These are phyloP conservation scores for Colletotrichum viniferum DNA, from an alignment of 2,329 filamentous ascomycete genomes.

Conservation along the genomic window DNA sequence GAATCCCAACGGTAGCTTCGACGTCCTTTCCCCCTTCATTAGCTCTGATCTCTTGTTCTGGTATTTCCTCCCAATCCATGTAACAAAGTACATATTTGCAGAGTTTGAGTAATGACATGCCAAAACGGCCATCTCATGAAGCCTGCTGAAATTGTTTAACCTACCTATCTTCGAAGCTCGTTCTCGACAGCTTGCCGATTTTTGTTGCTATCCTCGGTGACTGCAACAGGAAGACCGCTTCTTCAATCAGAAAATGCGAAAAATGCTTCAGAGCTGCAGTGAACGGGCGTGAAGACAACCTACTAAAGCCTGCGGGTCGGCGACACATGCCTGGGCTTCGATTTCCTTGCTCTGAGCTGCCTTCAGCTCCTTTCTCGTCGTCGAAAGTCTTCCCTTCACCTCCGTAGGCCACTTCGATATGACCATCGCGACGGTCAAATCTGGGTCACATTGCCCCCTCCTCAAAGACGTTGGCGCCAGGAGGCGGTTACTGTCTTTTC, in stretches of 20 bases:
- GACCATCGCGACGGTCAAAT: not conserved
- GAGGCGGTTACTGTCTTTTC: not conserved
- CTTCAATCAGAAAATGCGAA: not conserved
- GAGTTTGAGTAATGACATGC: not conserved
- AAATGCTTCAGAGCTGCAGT: not conserved
- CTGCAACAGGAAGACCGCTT: not conserved
- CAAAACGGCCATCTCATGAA: not conserved
- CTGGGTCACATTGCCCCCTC: not conserved
- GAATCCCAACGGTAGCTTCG: not conserved
- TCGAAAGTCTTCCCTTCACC: too few species aligned
- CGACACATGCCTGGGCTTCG: too few species aligned
- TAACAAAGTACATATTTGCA: not conserved
- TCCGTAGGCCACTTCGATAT: too few species aligned
- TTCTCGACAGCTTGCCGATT: not conserved
- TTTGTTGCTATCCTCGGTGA: not conserved
- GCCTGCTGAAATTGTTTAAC: not conserved
- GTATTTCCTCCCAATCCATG: not conserved
- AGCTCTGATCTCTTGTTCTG: not conserved
- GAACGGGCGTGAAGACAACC: not conserved
- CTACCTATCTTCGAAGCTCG: not conserved
- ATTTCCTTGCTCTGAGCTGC: too few species aligned
- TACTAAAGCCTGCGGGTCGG: not conserved
- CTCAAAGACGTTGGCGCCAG: not conserved
- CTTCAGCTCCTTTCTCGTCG: too few species aligned
- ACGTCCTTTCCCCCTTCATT: not conserved